These are phyloP conservation scores for Microsporum canis DNA, from an alignment of 2,329 filamentous ascomycete species.

Conservation along the genomic window DNA sequence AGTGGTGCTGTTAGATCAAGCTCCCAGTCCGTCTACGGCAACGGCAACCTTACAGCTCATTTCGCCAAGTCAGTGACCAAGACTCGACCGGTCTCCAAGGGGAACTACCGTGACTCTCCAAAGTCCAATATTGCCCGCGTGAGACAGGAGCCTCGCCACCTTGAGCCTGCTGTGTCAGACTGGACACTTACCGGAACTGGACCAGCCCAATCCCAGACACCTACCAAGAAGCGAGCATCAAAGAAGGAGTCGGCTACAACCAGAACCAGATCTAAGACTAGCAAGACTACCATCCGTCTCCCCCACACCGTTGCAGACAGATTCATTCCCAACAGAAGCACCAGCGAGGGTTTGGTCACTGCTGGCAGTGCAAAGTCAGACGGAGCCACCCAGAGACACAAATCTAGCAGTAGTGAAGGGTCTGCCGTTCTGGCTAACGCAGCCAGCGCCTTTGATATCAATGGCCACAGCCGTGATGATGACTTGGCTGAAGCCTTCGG, in stretches of 20 bases:
- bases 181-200: constrained; percentile 83
- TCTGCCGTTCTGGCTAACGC: constrained; percentile 68
- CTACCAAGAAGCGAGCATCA: constrained; percentile 22
- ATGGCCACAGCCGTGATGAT: constrained; percentile 52
- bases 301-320: constrained; percentile 67
- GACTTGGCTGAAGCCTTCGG: constrained; percentile 72
- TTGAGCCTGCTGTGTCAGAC: constrained; percentile 87
- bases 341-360: constrained; percentile 79
- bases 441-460: constrained; percentile 54
- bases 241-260: constrained; percentile 24
- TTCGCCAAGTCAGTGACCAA: constrained; percentile 54
- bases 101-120: constrained; percentile 65
- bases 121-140: constrained; percentile 66
- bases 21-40: constrained; percentile 60
- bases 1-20: constrained; percentile 42
- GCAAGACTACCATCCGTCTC: constrained; percentile 56
- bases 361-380: constrained; percentile 75
- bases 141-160: constrained; percentile 62
- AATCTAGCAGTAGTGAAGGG: constrained; percentile 57
- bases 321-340: constrained; percentile 88
- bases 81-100: constrained; percentile 42
- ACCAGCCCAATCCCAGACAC: constrained; percentile 39
- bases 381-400: constrained; percentile 57
- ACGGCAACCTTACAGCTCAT: constrained; percentile 65
- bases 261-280: constrained; percentile 26